Evolutionary conservation across 805 yeast species (phyloP).

Genomic region (Candida sanyiensis): DNA sequence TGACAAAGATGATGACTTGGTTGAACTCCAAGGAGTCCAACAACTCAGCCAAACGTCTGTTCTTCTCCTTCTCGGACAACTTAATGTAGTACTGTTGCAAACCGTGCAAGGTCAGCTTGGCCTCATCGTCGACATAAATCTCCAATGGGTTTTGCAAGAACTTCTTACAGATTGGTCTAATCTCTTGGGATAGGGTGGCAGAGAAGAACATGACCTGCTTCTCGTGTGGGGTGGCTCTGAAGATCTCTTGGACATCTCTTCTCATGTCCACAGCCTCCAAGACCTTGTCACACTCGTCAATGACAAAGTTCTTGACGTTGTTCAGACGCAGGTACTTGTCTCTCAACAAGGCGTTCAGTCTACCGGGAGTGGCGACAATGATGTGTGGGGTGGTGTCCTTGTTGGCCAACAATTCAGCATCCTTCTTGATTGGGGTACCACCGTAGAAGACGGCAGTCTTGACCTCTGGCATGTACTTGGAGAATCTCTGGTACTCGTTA

Average conservation of each 20-base stretch:
- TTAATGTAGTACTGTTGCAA: constrained; percentile 94
- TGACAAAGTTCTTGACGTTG: constrained; percentile 88
- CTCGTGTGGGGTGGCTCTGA: constrained; percentile 96
- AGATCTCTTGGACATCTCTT: constrained; percentile 96
- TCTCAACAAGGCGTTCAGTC: constrained; percentile 88
- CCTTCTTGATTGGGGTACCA: constrained; percentile 83
- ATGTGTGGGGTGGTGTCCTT: constrained; percentile 95
- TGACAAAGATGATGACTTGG: constrained; percentile 96
- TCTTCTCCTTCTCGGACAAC: constrained; percentile 85
- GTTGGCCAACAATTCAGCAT: constrained; percentile 80
- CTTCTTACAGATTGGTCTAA: constrained; percentile 94
- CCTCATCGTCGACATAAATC: constrained; percentile 95
- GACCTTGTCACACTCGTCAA: constrained; percentile 98
- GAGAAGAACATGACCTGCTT: constrained; percentile 99
- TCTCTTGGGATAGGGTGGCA: constrained; percentile 90
- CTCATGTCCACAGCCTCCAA: constrained; percentile 91
- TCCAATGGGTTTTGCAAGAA: constrained; percentile 98
- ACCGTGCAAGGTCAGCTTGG: constrained; percentile 95
- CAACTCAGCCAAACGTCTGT: constrained; percentile 85
- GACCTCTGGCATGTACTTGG: constrained; percentile 97
- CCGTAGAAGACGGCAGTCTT: constrained; percentile 96
- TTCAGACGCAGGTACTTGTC: constrained; percentile 83
- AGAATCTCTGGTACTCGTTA: constrained; percentile 94
- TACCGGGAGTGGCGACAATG: constrained; percentile 97
- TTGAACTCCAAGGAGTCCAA: constrained; percentile 93